phyloP scores from a whole-genome alignment of 2,329 filamentous ascomycete species.

The Aspergillus thermomutatus region DNA sequence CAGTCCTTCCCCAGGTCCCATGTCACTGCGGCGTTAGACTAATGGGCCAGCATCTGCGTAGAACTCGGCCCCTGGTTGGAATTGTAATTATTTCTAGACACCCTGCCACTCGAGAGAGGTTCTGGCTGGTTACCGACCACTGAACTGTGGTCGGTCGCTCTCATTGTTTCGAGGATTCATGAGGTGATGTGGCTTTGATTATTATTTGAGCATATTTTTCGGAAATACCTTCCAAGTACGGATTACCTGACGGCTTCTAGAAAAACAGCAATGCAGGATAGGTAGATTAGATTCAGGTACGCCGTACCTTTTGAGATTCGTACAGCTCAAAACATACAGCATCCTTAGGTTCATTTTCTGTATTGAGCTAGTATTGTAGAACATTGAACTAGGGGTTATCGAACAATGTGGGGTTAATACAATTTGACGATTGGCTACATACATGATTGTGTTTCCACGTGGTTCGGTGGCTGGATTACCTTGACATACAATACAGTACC shows the following conservation, averaged over 20 bases:
- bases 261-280: background rate
- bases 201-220: background rate
- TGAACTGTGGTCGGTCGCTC: too few species aligned
- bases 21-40: too few species aligned
- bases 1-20: background rate
- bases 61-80: background rate
- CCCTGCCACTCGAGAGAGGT: background rate
- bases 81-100: background rate
- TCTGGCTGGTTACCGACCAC: too few species aligned
- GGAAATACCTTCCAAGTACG: background rate
- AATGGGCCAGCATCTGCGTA: too few species aligned
- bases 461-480: slow-evolving; percentile 11
- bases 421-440: slow-evolving; percentile 15
- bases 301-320: background rate
- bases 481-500: background rate
- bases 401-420: slow-evolving; percentile 7
- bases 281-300: background rate
- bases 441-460: slow-evolving; percentile 15
- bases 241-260: background rate
- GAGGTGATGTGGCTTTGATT: background rate
- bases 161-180: too few species aligned
- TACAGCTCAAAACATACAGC: background rate
- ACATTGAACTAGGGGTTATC: slow-evolving; percentile 10
- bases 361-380: slow-evolving; percentile 12
- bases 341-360: background rate